A percentile compares a stretch with the other conserved stretches of the same genome.
phyloP scores from a whole-genome alignment of 305 asterid genomes.

The Solanum hybrid region DNA sequence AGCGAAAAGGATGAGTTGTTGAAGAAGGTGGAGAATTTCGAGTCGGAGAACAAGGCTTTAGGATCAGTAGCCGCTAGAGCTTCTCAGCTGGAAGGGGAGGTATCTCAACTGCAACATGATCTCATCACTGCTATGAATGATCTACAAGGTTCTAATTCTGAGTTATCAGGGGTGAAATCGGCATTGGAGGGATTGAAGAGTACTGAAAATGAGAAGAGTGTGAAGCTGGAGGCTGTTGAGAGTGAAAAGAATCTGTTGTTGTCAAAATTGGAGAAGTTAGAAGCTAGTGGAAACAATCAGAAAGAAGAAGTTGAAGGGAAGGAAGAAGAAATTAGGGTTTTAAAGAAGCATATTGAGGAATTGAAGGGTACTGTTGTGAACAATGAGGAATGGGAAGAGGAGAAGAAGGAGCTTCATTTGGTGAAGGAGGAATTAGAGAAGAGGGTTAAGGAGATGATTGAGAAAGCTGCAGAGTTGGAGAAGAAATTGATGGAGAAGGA shows the following conservation, averaged over 20 bases:
- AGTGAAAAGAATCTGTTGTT: conserved; percentile 41
- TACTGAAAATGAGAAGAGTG: conserved; percentile 30
- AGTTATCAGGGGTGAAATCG: conserved; percentile 21
- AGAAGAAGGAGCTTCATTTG: conserved; percentile 32
- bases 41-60: conserved; percentile 27
- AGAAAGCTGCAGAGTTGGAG: not conserved
- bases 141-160: conserved; percentile 31
- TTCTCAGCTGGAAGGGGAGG: conserved; percentile 47
- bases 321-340: conserved; percentile 29
- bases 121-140: conserved; percentile 38
- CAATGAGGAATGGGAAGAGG: conserved; percentile 28
- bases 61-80: conserved; percentile 46
- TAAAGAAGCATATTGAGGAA: conserved; percentile 38
- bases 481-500: not conserved
- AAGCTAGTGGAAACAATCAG: conserved; percentile 5
- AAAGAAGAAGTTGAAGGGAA: conserved; percentile 29
- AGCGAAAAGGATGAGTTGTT: conserved; percentile 27
- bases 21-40: conserved; percentile 19
- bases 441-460: not conserved
- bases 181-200: conserved; percentile 27
- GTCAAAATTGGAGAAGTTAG: conserved; percentile 23
- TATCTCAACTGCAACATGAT: conserved; percentile 49
- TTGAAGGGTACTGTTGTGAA: conserved; percentile 23
- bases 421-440: not conserved
- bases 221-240: conserved; percentile 31